Evolutionary conservation across 164 flowering plant genomes (phyloP).

Genomic region (Magnolia kwangsiensis): DNA sequence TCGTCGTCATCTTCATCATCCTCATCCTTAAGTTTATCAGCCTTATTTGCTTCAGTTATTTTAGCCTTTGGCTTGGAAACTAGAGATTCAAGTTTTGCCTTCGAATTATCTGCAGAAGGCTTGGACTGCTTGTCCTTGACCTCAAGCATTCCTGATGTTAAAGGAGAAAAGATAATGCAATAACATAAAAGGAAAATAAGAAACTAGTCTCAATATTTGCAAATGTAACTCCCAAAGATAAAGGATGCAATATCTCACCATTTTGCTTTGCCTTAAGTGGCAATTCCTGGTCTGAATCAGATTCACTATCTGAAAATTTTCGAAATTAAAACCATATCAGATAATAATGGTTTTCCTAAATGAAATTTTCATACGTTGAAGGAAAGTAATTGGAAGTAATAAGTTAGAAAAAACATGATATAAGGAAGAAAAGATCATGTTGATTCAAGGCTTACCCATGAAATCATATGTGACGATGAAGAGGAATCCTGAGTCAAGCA

Average conservation of each 20-base stretch:
- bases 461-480: slow-evolving; percentile 1
- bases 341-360: background rate
- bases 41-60: slow-evolving; percentile 29
- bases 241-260: slow-evolving; percentile 23
- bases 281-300: slow-evolving; percentile 30
- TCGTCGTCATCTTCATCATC: slow-evolving; percentile 27
- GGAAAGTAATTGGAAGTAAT: background rate
- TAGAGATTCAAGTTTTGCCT: slow-evolving; percentile 19
- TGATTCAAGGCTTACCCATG: slow-evolving; percentile 9
- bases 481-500: slow-evolving; percentile 8
- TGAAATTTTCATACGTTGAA: background rate
- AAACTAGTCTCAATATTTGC: background rate
- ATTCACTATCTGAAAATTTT: slow-evolving; percentile 22
- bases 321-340: background rate
- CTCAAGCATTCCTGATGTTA: slow-evolving; percentile 28
- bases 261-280: slow-evolving; percentile 23
- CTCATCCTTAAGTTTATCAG: slow-evolving; percentile 13
- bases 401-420: background rate
- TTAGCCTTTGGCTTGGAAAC: slow-evolving; percentile 27
- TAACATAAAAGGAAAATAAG: background rate
- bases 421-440: background rate
- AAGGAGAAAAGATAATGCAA: too few relatives aligned
- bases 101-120: slow-evolving; percentile 20
- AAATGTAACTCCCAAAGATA: background rate
- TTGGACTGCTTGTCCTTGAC: slow-evolving; percentile 20